These are phyloP conservation scores for Pythium grandisporangium DNA, from an alignment of 352 stramenopile species.

Conservation along the genomic window DNA sequence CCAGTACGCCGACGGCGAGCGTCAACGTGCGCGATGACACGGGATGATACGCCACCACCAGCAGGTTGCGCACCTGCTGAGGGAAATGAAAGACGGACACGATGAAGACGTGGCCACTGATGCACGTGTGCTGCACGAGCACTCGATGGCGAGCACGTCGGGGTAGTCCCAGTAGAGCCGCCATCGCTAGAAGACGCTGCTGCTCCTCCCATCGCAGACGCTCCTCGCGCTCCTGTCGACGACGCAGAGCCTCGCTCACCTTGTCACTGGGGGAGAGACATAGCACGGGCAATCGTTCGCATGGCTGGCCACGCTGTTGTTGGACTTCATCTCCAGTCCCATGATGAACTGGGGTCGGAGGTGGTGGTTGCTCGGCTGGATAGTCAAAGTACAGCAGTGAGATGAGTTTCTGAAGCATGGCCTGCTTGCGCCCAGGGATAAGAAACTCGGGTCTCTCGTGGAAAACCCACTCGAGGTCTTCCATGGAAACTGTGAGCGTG, in stretches of 20 bases:
- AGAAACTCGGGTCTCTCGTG: slow-evolving; percentile 26
- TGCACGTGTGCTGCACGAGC: slow-evolving; percentile 14
- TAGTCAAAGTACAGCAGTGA: slow-evolving; percentile 61
- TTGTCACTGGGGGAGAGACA: slow-evolving; percentile 32
- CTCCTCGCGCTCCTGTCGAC: slow-evolving; percentile 43
- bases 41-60: slow-evolving; percentile 41
- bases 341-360: too few species aligned
- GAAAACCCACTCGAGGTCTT: slow-evolving; percentile 51
- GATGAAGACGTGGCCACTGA: slow-evolving; percentile 33
- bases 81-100: slow-evolving; percentile 61
- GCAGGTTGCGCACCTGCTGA: slow-evolving; percentile 39
- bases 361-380: slow-evolving; percentile 4
- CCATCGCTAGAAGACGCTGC: slow-evolving; percentile 31
- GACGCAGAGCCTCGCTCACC: slow-evolving; percentile 28
- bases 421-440: slow-evolving; percentile 37
- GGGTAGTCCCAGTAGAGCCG: slow-evolving; percentile 29
- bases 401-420: slow-evolving; percentile 38
- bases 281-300: slow-evolving; percentile 9
- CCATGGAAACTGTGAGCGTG: slow-evolving; percentile 27
- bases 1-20: slow-evolving; percentile 27
- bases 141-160: slow-evolving; percentile 38
- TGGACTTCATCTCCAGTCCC: too few species aligned
- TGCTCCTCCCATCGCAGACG: slow-evolving; percentile 35
- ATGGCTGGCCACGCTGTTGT: too few species aligned
- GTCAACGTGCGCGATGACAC: slow-evolving; percentile 23